Base-by-base conservation (phyloP, 2,329 filamentous ascomycete species). In the Ceratocystis colombiana region DNA sequence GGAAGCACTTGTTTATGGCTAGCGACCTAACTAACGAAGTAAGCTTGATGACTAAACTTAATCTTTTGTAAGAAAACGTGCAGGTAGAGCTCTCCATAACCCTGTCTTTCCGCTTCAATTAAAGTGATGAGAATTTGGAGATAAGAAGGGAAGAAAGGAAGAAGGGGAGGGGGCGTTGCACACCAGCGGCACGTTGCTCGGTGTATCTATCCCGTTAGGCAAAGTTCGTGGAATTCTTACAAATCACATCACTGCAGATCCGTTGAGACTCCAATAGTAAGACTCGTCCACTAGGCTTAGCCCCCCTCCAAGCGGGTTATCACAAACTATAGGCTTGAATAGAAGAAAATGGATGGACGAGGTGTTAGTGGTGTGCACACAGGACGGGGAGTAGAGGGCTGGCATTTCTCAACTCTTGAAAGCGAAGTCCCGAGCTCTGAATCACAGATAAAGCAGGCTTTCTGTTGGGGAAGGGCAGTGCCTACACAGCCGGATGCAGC, bases 111-210 rank as follows among this genome's bases (percentile, higher is more conserved):
- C 5, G 25, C 17, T 37, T 33, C 20, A 20, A 53, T 53, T 33
- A 33, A 17, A 37, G 55, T 37, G 55, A 59, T 59, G 55, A 20
- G 55, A 59, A 37, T 37, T 59, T 37, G 55, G 28, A 59, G 55
- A 59, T 25, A n/a, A 5, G 37, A 41, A 15, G 37, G 37, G 37
- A 41, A 15, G 10, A 41, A 41, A 12, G 37, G 37, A 41, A 41
- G 10, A 41, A 41, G 37, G 10, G 10, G 7, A 10, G 6, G 12
- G 17, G 8, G 7, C n/a, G 55, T 15, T 28, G 17, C 28, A 57
- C 4, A 59, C 6, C 6, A 8, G 7, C 55, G 55, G 28, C 55
- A 33, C 28, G 55, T 20, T 37, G 37, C 12, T 37, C 55, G 55
- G 55, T 59, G 28, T 59, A 25, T 59, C 55, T 37, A 59, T 1